Percentiles rank a stretch among this genome's conserved stretches.
These are phyloP conservation scores for Talinum fruticosum DNA, from an alignment of 148 eudicot species.

Conservation along the genomic window DNA sequence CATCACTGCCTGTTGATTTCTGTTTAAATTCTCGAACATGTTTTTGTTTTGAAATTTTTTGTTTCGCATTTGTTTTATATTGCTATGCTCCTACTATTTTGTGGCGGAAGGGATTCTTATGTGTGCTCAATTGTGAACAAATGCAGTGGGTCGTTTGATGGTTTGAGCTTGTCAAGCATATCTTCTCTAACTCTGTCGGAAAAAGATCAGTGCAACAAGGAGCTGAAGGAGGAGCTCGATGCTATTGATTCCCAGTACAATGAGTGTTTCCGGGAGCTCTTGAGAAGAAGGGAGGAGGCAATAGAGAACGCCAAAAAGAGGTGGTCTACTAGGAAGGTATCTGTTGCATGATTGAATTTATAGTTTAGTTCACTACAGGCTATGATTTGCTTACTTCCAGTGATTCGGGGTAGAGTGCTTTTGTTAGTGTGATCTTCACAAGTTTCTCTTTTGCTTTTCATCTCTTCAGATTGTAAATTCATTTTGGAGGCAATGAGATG, in stretches of 20 bases:
- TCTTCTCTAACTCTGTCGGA: conserved; percentile 27
- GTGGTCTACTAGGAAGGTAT: conserved; percentile 40
- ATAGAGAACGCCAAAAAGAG: conserved; percentile 52
- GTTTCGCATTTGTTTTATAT: not conserved
- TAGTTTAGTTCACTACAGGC: not conserved
- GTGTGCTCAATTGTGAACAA: not conserved
- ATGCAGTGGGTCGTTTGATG: conserved; percentile 34
- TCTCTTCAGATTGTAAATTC: conserved; percentile 12
- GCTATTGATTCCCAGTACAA: conserved; percentile 54
- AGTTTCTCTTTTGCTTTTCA: not conserved
- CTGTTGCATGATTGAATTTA: conserved; percentile 28
- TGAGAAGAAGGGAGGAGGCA: conserved; percentile 54
- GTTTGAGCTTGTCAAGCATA: conserved; percentile 35
- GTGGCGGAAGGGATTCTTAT: not conserved
- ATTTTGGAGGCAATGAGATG: conserved; percentile 7
- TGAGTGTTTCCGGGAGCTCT: conserved; percentile 44
- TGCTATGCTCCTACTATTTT: no score
- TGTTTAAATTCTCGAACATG: not conserved
- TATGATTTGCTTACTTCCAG: not conserved
- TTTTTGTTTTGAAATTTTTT: not conserved
- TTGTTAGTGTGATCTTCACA: not conserved
- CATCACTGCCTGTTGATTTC: not conserved
- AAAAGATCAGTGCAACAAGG: conserved; percentile 39
- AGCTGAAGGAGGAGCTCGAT: conserved; percentile 58
- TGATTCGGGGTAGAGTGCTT: not conserved